Evolutionary conservation across 352 stramenopile genomes (phyloP), one percentile per base, ranked within the genome.

Genomic region (Pythium pectinolyticum): DNA sequence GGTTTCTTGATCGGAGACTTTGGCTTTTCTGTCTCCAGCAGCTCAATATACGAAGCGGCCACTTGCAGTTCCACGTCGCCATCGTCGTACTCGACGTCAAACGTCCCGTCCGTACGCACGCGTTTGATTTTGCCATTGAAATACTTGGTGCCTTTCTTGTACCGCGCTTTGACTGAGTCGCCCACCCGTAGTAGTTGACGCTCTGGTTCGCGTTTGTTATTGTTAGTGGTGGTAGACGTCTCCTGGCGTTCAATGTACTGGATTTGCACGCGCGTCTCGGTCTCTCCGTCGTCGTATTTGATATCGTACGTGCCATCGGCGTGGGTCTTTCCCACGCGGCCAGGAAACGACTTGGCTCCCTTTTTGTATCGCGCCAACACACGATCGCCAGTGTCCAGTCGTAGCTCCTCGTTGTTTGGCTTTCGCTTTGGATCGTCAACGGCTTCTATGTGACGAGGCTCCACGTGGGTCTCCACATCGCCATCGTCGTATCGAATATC

Each of bases 271-370:
- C 57, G 47, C 0, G 40, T 73, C 39, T 87, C 78, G 0, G 61
- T 40, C 40, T 86, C 78, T n/a, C 75, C 78, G 37, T 90, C 77
- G 5, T 91, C 80, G 51, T 84, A 91, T 19, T 67, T 59, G 49
- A 95, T 62, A 40, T 93, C 83, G 61, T 80, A 92, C 12, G 83
- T 91, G 4, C 78, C 81, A 58, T 94, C 77, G 1, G 57, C 56
- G n/a, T n/a, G n/a, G n/a, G n/a, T n/a, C n/a, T 27, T 74, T 58
- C n/a, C 74, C 68, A 3, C 73, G 34, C 67, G 68, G 1, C 82
- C 82, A 24, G 50, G 57, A 48, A 77, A 92, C n/a, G 67, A 57
- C 41, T 74, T 72, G 46, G 39, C 56, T 14, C 69, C 70, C 20
- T 63, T 65, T 27, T 80, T 80, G 57, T 80, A 89, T 14, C 57